phyloP scores from a whole-genome alignment of 208 protist species.

The Leishmania turanica region DNA sequence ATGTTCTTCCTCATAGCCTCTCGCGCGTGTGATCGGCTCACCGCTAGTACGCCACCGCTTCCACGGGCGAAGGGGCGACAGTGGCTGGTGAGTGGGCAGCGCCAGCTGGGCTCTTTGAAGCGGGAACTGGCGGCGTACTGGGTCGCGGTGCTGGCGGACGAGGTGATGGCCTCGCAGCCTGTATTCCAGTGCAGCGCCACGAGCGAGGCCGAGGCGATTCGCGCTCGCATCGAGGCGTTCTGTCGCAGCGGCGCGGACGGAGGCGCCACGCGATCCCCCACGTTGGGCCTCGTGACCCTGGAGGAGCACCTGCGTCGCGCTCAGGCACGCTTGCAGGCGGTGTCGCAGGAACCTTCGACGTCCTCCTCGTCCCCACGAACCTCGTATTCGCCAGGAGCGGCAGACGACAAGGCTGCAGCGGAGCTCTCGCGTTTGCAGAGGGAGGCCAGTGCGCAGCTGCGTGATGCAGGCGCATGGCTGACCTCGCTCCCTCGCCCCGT shows the following conservation, averaged over 20 bases:
- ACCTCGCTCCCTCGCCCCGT: background rate
- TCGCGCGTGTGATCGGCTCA: background rate
- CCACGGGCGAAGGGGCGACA: background rate
- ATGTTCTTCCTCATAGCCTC: background rate
- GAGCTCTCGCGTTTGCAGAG: background rate
- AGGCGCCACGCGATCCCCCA: background rate
- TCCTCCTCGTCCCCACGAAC: background rate
- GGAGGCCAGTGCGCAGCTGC: background rate
- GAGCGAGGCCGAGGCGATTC: background rate
- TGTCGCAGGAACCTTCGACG: background rate
- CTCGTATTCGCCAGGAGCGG: background rate
- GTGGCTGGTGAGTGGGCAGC: background rate
- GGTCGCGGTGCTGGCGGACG: conserved; percentile 1
- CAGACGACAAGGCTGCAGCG: background rate
- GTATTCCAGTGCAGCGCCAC: background rate
- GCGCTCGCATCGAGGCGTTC: conserved; percentile 3
- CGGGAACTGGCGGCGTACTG: conserved; percentile 1
- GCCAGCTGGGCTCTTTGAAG: background rate
- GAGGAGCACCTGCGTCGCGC: conserved; percentile 1
- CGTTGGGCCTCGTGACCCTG: background rate
- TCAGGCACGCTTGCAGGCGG: background rate
- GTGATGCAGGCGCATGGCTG: background rate
- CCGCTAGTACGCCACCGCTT: background rate
- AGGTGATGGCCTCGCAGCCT: background rate
- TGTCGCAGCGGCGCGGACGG: background rate